These are phyloP conservation scores for Colletotrichum sp. DNA, from an alignment of 2,329 filamentous ascomycete genomes.

Conservation along the genomic window DNA sequence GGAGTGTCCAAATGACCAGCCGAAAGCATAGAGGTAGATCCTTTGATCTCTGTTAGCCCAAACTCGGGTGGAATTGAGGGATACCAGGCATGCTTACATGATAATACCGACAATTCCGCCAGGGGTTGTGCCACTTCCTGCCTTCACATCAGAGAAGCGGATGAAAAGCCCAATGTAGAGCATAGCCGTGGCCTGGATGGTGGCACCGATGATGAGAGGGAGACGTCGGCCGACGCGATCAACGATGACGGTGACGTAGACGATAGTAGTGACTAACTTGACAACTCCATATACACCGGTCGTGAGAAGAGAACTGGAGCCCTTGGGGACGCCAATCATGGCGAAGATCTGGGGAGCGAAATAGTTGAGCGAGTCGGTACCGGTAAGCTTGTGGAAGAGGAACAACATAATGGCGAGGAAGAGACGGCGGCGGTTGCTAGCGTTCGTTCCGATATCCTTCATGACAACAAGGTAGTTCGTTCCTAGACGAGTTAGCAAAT, in stretches of 20 bases:
- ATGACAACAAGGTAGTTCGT: constrained; percentile 37
- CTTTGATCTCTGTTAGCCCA: constrained; percentile 11
- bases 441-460: constrained; percentile 33
- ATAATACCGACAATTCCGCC: constrained; percentile 45
- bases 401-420: constrained; percentile 39
- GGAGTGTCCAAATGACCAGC: constrained; percentile 28
- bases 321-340: constrained; percentile 38
- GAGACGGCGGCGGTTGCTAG: constrained; percentile 35
- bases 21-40: constrained; percentile 35
- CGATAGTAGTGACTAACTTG: constrained; percentile 25
- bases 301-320: constrained; percentile 36
- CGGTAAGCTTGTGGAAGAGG: constrained; percentile 46
- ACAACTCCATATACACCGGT: constrained; percentile 35
- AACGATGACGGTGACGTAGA: constrained; percentile 34
- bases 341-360: constrained; percentile 43
- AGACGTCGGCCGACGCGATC: constrained; percentile 31
- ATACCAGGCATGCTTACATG: constrained; percentile 23
- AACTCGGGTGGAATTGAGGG: constrained; percentile 19
- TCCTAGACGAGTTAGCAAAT: neutral
- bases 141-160: constrained; percentile 35
- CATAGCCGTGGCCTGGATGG: constrained; percentile 26
- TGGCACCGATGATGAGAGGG: constrained; percentile 28
- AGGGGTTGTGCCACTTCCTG: constrained; percentile 35
- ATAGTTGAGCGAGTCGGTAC: constrained; percentile 44
- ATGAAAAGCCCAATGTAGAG: constrained; percentile 35